These are phyloP conservation scores for Diddensiella caesifluorescens DNA, from an alignment of 805 yeast genomes.

Conservation along the genomic window DNA sequence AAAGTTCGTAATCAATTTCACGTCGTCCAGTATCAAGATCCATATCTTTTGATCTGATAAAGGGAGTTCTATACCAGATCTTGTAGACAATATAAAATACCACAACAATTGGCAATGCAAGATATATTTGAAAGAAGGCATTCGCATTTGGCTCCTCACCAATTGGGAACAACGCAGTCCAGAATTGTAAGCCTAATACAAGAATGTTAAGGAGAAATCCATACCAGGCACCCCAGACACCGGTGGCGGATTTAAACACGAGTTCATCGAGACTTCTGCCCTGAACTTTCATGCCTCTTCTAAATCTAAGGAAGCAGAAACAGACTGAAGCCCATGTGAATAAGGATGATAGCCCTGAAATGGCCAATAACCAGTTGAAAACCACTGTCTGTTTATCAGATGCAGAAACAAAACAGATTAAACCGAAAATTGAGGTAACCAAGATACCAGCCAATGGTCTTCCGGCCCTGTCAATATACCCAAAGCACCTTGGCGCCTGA, in stretches of 20 bases:
- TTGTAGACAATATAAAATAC: constrained; percentile 49
- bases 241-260: constrained; percentile 60
- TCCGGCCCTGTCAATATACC: constrained; percentile 65
- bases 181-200: constrained; percentile 71
- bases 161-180: constrained; percentile 74
- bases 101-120: constrained; percentile 42
- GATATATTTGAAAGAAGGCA: constrained; percentile 48
- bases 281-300: constrained; percentile 54
- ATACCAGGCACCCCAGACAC: constrained; percentile 60
- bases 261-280: constrained; percentile 68
- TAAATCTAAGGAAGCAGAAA: constrained; percentile 62
- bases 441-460: constrained; percentile 64
- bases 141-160: constrained; percentile 36
- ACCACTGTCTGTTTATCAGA: constrained; percentile 50
- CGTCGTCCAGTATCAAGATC: constrained; percentile 64
- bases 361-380: constrained; percentile 71
- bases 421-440: constrained; percentile 42
- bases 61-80: constrained; percentile 39
- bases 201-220: constrained; percentile 55
- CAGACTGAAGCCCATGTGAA: constrained; percentile 77
- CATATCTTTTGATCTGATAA: constrained; percentile 43
- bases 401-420: constrained; percentile 54
- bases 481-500: constrained; percentile 51
- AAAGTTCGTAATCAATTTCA: constrained; percentile 50
- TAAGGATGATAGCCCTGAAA: constrained; percentile 71